These are phyloP conservation scores for Penicillium bialowiezense DNA, from an alignment of 495 filamentous ascomycete genomes.

Conservation along the genomic window DNA sequence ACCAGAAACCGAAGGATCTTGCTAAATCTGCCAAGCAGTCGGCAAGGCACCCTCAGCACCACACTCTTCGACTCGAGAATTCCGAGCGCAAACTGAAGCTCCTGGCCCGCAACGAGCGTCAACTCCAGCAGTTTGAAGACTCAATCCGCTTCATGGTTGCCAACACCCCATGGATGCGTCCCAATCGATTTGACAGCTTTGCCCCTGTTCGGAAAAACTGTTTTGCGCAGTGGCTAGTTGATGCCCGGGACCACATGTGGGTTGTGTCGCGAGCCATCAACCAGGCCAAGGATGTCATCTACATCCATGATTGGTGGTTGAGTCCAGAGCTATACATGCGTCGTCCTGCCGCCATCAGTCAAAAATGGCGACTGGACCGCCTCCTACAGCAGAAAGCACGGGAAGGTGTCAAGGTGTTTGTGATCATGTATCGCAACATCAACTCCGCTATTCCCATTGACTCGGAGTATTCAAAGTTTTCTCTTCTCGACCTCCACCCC, in stretches of 20 bases:
- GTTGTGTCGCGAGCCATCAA: conserved; percentile 95
- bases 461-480: conserved; percentile 98
- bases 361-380: conserved; percentile 96
- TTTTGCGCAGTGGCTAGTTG: conserved; percentile 95
- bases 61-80: conserved; percentile 78
- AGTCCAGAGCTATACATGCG: conserved; percentile 96
- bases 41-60: conserved; percentile 72
- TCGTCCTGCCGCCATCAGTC: conserved; percentile 90
- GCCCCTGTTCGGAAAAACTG: conserved; percentile 83
- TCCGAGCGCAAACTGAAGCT: conserved; percentile 86
- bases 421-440: conserved; percentile 98
- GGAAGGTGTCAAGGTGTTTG: conserved; percentile 96
- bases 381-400: conserved; percentile 90
- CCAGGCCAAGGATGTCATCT: conserved; percentile 97
- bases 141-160: conserved; percentile 82
- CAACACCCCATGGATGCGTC: conserved; percentile 74
- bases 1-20: conserved; percentile 66
- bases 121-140: conserved; percentile 87
- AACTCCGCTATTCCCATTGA: conserved; percentile 97
- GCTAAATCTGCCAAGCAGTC: conserved; percentile 58
- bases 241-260: conserved; percentile 99
- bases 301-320: conserved; percentile 99
- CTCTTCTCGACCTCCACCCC: conserved; percentile 89
- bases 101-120: conserved; percentile 86
- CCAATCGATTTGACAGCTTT: conserved; percentile 89